A percentile compares a stretch with the other conserved stretches of the same genome.
Conservation (phyloP, 1,139 yeast genomes). For the Taiozyma onychis region DNA sequence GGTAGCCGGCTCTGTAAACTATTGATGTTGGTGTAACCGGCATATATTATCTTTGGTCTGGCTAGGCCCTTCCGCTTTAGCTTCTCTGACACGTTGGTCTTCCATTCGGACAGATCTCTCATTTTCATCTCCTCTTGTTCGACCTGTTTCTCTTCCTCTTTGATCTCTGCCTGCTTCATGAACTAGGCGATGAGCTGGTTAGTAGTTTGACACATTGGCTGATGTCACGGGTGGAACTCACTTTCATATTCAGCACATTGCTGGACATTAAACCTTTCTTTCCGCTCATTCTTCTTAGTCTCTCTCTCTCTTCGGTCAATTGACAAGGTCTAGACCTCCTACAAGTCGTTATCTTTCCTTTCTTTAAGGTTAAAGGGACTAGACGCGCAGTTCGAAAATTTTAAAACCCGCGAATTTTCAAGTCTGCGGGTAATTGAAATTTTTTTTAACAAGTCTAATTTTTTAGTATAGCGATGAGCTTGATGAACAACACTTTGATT, state of each 20-base stretch:
- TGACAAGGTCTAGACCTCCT: neutral
- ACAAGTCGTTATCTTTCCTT: neutral
- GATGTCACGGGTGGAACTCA: conserved; percentile 10
- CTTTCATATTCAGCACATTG: conserved; percentile 69
- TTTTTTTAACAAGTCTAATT: neutral
- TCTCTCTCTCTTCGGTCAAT: neutral
- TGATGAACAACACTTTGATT: neutral
- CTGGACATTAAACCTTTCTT: conserved; percentile 41
- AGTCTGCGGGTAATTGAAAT: conserved; percentile 1
- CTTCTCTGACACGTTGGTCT: conserved; percentile 29
- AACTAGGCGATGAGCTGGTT: conserved; percentile 25
- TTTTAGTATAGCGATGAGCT: conserved; percentile 2
- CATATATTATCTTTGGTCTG: conserved; percentile 29
- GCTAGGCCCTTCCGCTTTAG: conserved; percentile 24
- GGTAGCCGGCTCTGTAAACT: conserved; percentile 5
- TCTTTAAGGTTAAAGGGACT: neutral
- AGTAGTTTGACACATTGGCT: neutral
- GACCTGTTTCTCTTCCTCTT: conserved; percentile 30
- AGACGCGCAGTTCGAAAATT: neutral
- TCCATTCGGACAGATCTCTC: conserved; percentile 61
- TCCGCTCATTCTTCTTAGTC: conserved; percentile 5
- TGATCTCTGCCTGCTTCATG: conserved; percentile 41
- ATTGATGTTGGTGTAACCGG: conserved; percentile 46
- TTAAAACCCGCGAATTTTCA: neutral
- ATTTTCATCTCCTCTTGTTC: conserved; percentile 36